Evolutionary conservation across 1,284 basidiomycete species (phyloP), one percentile per base, ranked within the genome.

Genomic region (Sporisorium exsertum): DNA sequence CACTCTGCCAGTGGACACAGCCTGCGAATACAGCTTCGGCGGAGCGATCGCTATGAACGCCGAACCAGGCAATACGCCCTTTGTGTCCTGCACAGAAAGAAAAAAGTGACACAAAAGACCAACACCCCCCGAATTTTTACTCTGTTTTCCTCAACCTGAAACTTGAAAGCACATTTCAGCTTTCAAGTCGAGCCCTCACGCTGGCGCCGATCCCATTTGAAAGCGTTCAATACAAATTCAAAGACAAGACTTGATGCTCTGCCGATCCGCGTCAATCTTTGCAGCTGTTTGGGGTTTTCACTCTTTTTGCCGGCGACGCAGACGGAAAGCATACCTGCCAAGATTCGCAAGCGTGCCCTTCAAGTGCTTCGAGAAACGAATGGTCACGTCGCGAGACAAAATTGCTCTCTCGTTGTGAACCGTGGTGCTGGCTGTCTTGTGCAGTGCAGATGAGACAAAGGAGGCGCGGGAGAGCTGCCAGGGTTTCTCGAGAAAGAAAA

Each of bases 261-360:
- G 56, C 56, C 56, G 56, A 58, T 50, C 56, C 35, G 24, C 45
- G 56, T 35, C 46, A 58, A 58, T 58, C 56, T 29, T 32, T 58
- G 56, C 56, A 58, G 56, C 45, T 58, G 56, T 46, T 24, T 32
- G n/a, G 20, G 18, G 9, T 33, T 29, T 33, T 29, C 27, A n/a
- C 16, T 24, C 16, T 13, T 7, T 35, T 33, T 51, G 32, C 49
- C 49, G 49, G 10, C n/a, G 18, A 40, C 35, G 51, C 35, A 35
- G 13, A 40, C 37, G 8, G 37, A n/a, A n/a, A 40, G 37, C 37
- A 40, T 5, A 18, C 37, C n/a, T n/a, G n/a, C n/a, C n/a, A n/a
- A n/a, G n/a, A n/a, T n/a, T n/a, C n/a, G n/a, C n/a, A n/a, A n/a
- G n/a, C n/a, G n/a, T n/a, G n/a, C n/a, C n/a, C n/a, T n/a, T n/a